Base-by-base conservation (phyloP, 2,329 filamentous ascomycete species). In the Neofusicoccum ribis region DNA sequence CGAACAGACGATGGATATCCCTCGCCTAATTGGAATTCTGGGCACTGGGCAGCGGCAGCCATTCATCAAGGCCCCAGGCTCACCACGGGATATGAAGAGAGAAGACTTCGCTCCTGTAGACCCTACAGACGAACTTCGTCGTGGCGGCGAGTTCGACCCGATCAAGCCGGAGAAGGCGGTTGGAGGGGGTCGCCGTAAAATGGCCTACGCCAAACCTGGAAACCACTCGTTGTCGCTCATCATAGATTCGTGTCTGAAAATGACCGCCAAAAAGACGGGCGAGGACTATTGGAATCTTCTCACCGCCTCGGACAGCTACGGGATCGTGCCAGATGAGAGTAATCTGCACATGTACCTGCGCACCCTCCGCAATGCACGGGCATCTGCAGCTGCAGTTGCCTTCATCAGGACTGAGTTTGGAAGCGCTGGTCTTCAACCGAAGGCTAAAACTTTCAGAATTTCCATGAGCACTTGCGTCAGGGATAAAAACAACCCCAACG, bases 1-100 rank as follows among this genome's bases (percentile, higher is more conserved):
- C n/a, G 85, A 92, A 69, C 89, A 97, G 77, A 91, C 92, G 0
- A 93, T 94, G 87, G 85, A 87, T 52, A 85, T 97, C 47, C 86
- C 89, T 39, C 85, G 87, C 80, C 69, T 82, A 76, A 75, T 41
- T 72, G 70, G 0, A 23, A 63, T 69, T 76, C 54, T 52, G n/a
- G 63, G 46, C 43, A 34, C 11, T 15, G 31, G n/a, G 9, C 20
- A 17, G 3, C 36, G 12, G 15, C 31, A 31, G 39, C 5, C 5
- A 36, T 31, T 56, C 12, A 34, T 12, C 34, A 20, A 15, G 5
- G 37, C 36, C 27, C 44, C 34, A 17, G 9, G 34, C 52, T 71
- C 74, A 34, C 72, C 70, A 5, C 63, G 68, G 17, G 65, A 73
- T 11, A 71, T 68, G 43, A 54, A n/a, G 60, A 71, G 69, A 14